Conservation (phyloP, 2,329 filamentous ascomycete species). For the Sarocladium kiliense region DNA sequence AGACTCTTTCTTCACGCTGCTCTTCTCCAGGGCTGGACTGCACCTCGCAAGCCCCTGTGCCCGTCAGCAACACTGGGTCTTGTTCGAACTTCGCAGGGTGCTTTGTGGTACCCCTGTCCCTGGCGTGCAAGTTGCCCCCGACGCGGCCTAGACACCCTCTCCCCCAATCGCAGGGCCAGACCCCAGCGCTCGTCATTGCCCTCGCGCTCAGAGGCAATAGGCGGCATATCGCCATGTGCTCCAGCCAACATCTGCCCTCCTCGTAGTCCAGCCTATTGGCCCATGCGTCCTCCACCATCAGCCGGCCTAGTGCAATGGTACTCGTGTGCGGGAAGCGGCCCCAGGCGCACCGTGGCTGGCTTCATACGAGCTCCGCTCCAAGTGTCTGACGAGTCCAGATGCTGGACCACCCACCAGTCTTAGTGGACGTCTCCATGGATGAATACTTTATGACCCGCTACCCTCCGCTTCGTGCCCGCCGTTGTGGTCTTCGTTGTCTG, state of each 20-base stretch:
- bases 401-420: slow-evolving; percentile 1
- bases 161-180: background rate
- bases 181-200: background rate
- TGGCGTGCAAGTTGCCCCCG: background rate
- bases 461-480: slow-evolving; percentile 1
- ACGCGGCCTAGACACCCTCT: background rate
- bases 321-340: slow-evolving; percentile 1
- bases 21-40: background rate
- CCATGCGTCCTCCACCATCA: slow-evolving; percentile 4
- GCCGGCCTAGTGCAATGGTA: background rate
- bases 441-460: slow-evolving; percentile 9
- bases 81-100: slow-evolving; percentile 1
- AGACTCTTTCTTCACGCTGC: background rate
- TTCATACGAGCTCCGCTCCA: slow-evolving; percentile 1
- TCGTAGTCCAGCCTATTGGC: background rate
- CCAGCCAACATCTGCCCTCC: background rate
- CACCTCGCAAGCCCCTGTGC: background rate
- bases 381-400: slow-evolving; percentile 7
- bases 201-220: background rate
- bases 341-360: background rate
- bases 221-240: background rate
- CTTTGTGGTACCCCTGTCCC: background rate
- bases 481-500: slow-evolving; percentile 7
- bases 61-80: slow-evolving; percentile 3
- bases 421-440: background rate